Evolutionary conservation across 345 rosid genomes (phyloP).

Genomic region (Acer negundo): DNA sequence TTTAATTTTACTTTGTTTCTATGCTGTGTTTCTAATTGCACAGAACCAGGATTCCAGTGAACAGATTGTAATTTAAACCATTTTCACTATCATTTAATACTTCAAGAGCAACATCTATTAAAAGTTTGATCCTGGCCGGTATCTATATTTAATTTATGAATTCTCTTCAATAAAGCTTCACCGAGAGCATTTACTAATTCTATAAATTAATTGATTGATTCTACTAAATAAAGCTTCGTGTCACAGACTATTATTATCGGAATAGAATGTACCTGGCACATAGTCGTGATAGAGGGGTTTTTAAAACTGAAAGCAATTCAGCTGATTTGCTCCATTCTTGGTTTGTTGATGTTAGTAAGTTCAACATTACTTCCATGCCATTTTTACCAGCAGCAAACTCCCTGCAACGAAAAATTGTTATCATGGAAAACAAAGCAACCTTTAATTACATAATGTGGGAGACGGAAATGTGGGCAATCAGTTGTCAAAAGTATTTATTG

Average conservation of each 20-base stretch:
- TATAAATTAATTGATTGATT: not conserved
- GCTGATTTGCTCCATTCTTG: constrained; percentile 61
- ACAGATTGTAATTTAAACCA: not conserved
- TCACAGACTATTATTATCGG: not conserved
- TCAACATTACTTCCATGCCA: constrained; percentile 76
- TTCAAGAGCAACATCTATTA: not conserved
- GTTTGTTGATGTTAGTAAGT: constrained; percentile 45
- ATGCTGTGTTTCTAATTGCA: not conserved
- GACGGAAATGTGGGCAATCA: too few species aligned
- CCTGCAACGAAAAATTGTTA: constrained; percentile 38
- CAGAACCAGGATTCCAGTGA: not conserved
- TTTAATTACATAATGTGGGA: too few species aligned
- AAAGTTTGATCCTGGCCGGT: not conserved
- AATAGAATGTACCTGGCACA: constrained; percentile 65
- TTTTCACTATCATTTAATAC: not conserved
- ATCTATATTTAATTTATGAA: not conserved
- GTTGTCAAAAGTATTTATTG: not conserved
- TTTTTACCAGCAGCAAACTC: constrained; percentile 45
- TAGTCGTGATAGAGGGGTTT: constrained; percentile 72
- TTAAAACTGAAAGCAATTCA: constrained; percentile 49
- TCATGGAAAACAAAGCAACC: not conserved
- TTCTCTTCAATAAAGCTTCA: too few species aligned
- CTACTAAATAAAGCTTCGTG: not conserved
- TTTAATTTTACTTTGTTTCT: not conserved
- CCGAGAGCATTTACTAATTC: not conserved